Base-by-base conservation (phyloP, 169 alveolate genomes). In the Hammondia hammondi region DNA sequence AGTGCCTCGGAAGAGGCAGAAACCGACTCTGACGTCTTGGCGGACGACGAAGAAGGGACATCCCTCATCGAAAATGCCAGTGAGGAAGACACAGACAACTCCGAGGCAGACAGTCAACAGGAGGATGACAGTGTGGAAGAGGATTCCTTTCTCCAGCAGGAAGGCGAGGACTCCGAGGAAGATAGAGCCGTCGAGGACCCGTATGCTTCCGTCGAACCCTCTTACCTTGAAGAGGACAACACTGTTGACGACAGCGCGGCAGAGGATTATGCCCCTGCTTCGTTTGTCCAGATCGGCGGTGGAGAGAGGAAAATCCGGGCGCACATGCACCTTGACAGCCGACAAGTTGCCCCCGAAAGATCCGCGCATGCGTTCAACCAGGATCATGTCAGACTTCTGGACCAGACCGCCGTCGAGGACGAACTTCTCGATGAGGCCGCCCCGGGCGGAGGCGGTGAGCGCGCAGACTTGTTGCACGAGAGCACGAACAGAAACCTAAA, bases 351-450 rank as follows among this genome's bases (percentile, higher is more conserved):
- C 29, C 52, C 7, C 29, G 90, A 21, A 9, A 19, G 70, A 27
- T 6, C 4, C 24, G 72, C 90, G 21, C 29, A 45, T 21, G 32
- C 90, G 90, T 82, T 82, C 90, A 82, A 46, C 70, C 71, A 82
- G 43, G 90, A 82, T 12, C 57, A n/a, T 29, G 35, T 43, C 90
- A 21, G 90, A 43, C 52, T 43, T 24, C 10, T 52, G 37, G 90
- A 82, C 70, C 90, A 82, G 90, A 35, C 52, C 52, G 37, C 90
- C 21, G 70, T 45, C 39, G 90, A 82, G 35, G 43, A 82, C 37
- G 72, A 82, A 52, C 90, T 82, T 14, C 90, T 82, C 70, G 29
- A 24, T 10, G 90, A 82, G 70, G 90, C 90, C 35, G 61, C 70
- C 29, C 37, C 61, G 19, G 37, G 19, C 70, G 90, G 29, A 35